Base-by-base conservation (phyloP, 345 rosid species). In the Conringia planisiliqua region DNA sequence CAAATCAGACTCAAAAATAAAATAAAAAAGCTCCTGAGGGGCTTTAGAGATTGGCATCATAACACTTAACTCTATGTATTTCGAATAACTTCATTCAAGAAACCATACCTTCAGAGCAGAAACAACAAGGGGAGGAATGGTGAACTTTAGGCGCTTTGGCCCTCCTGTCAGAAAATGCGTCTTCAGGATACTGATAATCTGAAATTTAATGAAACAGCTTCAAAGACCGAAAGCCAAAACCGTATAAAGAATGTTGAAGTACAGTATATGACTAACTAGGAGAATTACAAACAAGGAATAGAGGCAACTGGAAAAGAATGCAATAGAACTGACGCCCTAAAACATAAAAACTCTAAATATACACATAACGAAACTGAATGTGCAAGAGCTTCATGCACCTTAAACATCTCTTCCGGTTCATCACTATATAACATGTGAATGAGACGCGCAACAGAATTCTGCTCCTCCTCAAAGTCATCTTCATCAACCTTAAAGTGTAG, bases 381-480 rank as follows among this genome's bases (percentile, higher is more conserved):
- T 43, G 66, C 60, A 73, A 54, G 71, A 78, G 58, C 36, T 68
- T 39, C 39, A 75, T 62, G 65, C 82, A 95, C 99, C 99, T 95
- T 90, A 67, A 85, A 92, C 99, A 95, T 90, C 85, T 95, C 98
- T 77, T 92, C 99, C 20, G 84, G 83, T 67, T 92, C 96, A 70
- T 95, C 97, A 83, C 82, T 89, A 74, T 85, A 80, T 66, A 92
- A 76, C 97, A 92, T 86, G 85, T 92, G 97, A 82, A 89, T 90
- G 59, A 95, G 94, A 61, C 97, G 94, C 17, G 97, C 92, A 71
- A 95, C 98, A 69, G 99, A 89, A 84, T 88, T 92, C 81, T 95
- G 99, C 84, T 92, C 98, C 84, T 89, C 98, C 82, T 86, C 89
- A 73, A 92, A 95, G 81, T 95, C 98, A 70, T 95, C 97, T 85